phyloP scores from a whole-genome alignment of 202 grass and related monocot genomes.

The Setaria italica region DNA sequence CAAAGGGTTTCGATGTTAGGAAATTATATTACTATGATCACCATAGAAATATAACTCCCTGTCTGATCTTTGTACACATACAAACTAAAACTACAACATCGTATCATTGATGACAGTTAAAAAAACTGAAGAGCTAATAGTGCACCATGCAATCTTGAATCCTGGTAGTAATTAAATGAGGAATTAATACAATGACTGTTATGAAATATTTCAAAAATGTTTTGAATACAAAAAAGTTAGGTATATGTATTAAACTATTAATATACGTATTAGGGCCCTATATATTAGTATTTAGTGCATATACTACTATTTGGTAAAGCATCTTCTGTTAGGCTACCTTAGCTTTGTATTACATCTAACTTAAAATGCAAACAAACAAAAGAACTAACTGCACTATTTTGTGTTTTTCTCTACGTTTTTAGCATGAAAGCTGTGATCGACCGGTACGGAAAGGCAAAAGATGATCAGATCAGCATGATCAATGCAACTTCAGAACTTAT shows the following conservation, averaged over 20 bases:
- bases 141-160: conserved; percentile 11
- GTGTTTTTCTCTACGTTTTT: neutral
- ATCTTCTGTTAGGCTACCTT: neutral
- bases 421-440: conserved; percentile 89
- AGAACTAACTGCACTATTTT: conserved; percentile 10
- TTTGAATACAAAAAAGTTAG: neutral
- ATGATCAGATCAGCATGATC: conserved; percentile 49
- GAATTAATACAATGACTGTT: neutral
- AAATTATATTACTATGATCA: too few relatives aligned
- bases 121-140: neutral
- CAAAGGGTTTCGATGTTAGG: neutral
- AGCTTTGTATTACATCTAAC: neutral
- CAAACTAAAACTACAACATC: neutral
- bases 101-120: neutral
- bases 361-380: neutral
- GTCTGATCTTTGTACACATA: neutral
- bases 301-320: neutral
- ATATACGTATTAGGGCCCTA: too few relatives aligned
- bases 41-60: neutral
- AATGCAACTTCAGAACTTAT: conserved; percentile 70
- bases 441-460: conserved; percentile 70
- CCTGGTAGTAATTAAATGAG: neutral
- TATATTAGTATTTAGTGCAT: too few relatives aligned
- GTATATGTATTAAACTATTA: neutral
- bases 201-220: neutral